phyloP scores from a whole-genome alignment of 345 rosid genomes.

The Populus nigra region DNA sequence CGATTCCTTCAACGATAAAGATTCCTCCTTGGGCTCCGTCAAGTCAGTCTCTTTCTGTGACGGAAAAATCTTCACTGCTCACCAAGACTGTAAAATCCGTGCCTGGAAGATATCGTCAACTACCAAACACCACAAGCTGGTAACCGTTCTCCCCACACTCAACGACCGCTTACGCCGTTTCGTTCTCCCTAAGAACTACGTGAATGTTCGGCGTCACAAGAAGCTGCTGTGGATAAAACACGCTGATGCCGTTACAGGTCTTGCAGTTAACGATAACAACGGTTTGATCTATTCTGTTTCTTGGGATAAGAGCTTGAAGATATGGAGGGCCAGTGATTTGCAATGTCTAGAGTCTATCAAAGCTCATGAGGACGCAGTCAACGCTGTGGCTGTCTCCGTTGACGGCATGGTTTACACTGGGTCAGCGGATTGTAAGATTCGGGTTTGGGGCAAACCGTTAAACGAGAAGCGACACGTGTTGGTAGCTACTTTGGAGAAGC shows the following conservation, averaged over 20 bases:
- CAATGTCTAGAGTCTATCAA: constrained; percentile 69
- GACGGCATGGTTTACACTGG: constrained; percentile 82
- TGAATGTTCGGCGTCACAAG: constrained; percentile 69
- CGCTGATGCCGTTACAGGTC: constrained; percentile 83
- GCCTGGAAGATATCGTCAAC: constrained; percentile 59
- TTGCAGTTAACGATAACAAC: constrained; percentile 40
- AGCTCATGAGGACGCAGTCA: constrained; percentile 85
- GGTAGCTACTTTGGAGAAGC: constrained; percentile 72
- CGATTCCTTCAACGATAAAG: constrained; percentile 44
- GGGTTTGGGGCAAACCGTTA: constrained; percentile 64
- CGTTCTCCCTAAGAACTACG: constrained; percentile 74
- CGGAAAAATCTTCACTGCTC: constrained; percentile 68
- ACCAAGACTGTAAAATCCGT: constrained; percentile 84
- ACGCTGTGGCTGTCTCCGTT: constrained; percentile 62
- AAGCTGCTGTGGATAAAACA: constrained; percentile 82
- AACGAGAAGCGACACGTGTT: constrained; percentile 49
- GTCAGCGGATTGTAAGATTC: constrained; percentile 76
- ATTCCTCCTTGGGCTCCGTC: constrained; percentile 62
- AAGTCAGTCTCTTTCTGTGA: constrained; percentile 57
- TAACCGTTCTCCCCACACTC: constrained; percentile 64
- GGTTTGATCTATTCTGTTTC: constrained; percentile 77
- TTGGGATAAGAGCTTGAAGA: constrained; percentile 80
- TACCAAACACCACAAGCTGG: constrained; percentile 39
- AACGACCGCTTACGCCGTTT: constrained; percentile 76
- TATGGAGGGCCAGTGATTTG: constrained; percentile 67